These are phyloP conservation scores for Fusarium sp. DNA, from an alignment of 2,329 filamentous ascomycete species.

Conservation along the genomic window DNA sequence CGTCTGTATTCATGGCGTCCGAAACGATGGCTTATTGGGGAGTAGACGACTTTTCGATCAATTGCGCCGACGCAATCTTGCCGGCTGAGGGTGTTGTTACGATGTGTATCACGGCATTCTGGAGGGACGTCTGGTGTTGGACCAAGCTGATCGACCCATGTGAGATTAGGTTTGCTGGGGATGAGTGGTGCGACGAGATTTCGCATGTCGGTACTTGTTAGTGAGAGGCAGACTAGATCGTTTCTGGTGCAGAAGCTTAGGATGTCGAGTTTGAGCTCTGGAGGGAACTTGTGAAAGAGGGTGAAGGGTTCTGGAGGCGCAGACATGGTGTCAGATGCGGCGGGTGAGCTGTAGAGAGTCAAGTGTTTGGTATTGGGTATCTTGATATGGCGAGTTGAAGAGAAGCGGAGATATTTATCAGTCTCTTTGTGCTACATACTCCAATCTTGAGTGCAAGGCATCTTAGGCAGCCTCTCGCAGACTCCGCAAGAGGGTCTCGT, in stretches of 20 bases:
- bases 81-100: accelerated
- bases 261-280: constrained; percentile 5
- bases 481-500: background rate
- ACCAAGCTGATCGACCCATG: background rate
- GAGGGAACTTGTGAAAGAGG: background rate
- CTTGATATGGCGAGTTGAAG: background rate
- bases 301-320: background rate
- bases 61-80: background rate
- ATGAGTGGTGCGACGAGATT: background rate
- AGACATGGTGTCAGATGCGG: background rate
- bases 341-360: background rate
- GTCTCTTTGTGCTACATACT: background rate
- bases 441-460: background rate
- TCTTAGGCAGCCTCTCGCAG: background rate
- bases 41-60: accelerated
- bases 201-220: background rate
- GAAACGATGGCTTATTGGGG: background rate
- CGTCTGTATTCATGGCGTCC: background rate
- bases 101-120: background rate
- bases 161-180: background rate
- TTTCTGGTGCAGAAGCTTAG: background rate
- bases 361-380: accelerated
- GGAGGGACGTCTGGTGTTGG: background rate
- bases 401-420: background rate
- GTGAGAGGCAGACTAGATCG: constrained; percentile 8